Evolutionary conservation across 495 filamentous ascomycete species (phyloP).

Genomic region (Echria macrotheca): DNA sequence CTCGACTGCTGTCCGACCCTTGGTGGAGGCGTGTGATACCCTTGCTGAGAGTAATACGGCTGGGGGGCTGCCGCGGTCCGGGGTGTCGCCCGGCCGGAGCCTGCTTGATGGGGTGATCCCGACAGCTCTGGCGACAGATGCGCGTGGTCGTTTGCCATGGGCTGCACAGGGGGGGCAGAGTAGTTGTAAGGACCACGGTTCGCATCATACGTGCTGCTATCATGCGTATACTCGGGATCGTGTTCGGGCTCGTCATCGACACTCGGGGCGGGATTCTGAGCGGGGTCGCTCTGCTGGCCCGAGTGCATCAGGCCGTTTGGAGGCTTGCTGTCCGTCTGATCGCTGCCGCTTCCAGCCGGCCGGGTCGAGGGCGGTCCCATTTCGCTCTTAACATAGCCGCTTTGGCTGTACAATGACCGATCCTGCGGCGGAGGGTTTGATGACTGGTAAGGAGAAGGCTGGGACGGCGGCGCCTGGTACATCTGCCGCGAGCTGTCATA

Average conservation of each 20-base stretch:
- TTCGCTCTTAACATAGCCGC: conserved; percentile 77
- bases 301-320: conserved; percentile 56
- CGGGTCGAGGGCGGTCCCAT: conserved; percentile 83
- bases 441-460: conserved; percentile 66
- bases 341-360: conserved; percentile 48
- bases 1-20: conserved; percentile 63
- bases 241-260: conserved; percentile 72
- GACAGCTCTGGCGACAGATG: conserved; percentile 83
- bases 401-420: conserved; percentile 64
- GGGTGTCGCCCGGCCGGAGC: conserved; percentile 82
- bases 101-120: conserved; percentile 82
- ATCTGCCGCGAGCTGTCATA: conserved; percentile 77
- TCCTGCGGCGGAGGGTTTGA: conserved; percentile 57
- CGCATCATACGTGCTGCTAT: conserved; percentile 58
- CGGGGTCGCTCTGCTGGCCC: conserved; percentile 49
- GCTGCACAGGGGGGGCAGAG: conserved; percentile 55
- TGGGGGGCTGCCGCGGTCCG: conserved; percentile 63
- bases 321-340: conserved; percentile 63
- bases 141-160: conserved; percentile 67
- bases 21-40: conserved; percentile 82
- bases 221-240: conserved; percentile 78
- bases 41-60: conserved; percentile 61
- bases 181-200: conserved; percentile 73
- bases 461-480: conserved; percentile 68
- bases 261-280: conserved; percentile 55